A percentile compares a stretch with the other conserved stretches of the same genome.
These are phyloP conservation scores for Astragalus glycyphyllos DNA, from an alignment of 306 rosid genomes.

Conservation along the genomic window DNA sequence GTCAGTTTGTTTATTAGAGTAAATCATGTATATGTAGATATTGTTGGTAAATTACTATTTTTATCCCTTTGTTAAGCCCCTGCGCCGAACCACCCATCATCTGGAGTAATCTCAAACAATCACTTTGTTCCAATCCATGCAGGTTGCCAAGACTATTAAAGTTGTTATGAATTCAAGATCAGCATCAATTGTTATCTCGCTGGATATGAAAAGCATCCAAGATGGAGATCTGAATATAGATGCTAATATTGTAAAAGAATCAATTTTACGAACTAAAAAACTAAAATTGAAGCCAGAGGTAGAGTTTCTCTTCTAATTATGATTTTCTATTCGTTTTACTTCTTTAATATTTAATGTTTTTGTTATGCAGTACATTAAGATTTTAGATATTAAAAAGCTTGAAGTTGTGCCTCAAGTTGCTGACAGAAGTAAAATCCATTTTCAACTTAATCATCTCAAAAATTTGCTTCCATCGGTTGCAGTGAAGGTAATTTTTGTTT, in stretches of 20 bases:
- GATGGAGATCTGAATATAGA: constrained; percentile 71
- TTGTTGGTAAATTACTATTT: constrained; percentile 27
- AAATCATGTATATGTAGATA: neutral
- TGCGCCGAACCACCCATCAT: neutral
- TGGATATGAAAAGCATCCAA: constrained; percentile 73
- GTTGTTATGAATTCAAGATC: constrained; percentile 60
- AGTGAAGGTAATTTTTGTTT: constrained; percentile 62
- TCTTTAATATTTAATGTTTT: constrained; percentile 37
- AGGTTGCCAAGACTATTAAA: constrained; percentile 84
- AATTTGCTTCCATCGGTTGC: constrained; percentile 73
- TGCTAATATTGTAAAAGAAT: constrained; percentile 73
- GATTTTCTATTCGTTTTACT: constrained; percentile 31
- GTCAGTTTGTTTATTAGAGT: constrained; percentile 9
- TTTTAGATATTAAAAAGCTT: constrained; percentile 69
- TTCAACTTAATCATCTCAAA: constrained; percentile 71
- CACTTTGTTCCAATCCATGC: constrained; percentile 36
- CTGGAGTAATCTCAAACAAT: constrained; percentile 5
- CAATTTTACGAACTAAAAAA: constrained; percentile 72
- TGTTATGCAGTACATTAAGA: constrained; percentile 73
- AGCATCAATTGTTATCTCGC: constrained; percentile 64
- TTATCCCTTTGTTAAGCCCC: constrained; percentile 13
- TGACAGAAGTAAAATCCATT: constrained; percentile 72
- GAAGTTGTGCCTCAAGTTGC: constrained; percentile 63
- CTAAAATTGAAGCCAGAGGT: constrained; percentile 84
- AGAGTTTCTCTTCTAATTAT: constrained; percentile 34